Base-by-base conservation (phyloP, 1,284 basidiomycete species). In the Puccinia novopanici region DNA sequence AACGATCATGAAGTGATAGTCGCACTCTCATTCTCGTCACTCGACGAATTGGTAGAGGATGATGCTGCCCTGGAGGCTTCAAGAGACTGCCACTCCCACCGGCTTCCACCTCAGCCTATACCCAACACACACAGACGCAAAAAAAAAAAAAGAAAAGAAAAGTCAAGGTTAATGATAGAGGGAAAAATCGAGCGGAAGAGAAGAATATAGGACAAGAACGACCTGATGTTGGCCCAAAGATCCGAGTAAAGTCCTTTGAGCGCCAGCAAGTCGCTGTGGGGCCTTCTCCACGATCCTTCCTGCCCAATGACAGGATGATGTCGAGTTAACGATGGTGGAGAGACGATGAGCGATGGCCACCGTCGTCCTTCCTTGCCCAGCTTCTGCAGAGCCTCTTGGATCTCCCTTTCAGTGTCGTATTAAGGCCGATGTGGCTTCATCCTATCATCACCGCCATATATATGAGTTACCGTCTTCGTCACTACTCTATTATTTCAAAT, bases 401-500 rank as follows among this genome's bases (percentile, higher is more conserved):
- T 92, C 83, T 92, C 90, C 81, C 91, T 91, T 85, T 94, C 92
- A 1, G 92, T 93, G 9, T 90, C 4, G 92, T 93, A 85, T 94
- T 82, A 94, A 86, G 24, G 92, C 92, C 83, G 91, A 92, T 63
- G 80, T 84, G 52, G 83, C 86, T 81, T 85, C 84, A 72, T 85
- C 84, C 57, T 79, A 52, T n/a, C n/a, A n/a, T n/a, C n/a, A n/a
- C n/a, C n/a, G n/a, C n/a, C n/a, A n/a, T n/a, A n/a, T n/a, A n/a
- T n/a, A n/a, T n/a, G n/a, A n/a, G n/a, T n/a, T n/a, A n/a, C n/a
- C n/a, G n/a, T n/a, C n/a, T n/a, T n/a, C n/a, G n/a, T n/a, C n/a
- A n/a, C n/a, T n/a, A n/a, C n/a, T n/a, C n/a, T n/a, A n/a, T n/a
- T n/a, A n/a, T n/a, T n/a, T n/a, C n/a, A n/a, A n/a, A n/a, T n/a